phyloP scores from a whole-genome alignment of 2,329 filamentous ascomycete genomes.

The Cordyceps cateniannulata region DNA sequence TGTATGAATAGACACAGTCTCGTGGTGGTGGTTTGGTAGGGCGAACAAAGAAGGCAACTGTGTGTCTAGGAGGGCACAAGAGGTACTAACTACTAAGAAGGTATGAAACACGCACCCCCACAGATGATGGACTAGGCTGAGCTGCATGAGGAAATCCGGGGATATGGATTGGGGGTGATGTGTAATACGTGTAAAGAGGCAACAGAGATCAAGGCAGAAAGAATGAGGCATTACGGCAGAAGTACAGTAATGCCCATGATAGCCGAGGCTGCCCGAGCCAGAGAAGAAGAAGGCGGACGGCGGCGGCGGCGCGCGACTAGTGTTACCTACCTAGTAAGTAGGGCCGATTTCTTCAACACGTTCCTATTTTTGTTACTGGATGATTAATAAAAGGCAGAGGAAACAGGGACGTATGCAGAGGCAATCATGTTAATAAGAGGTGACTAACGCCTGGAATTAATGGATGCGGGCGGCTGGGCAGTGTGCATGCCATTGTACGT shows the following conservation, averaged over 20 bases:
- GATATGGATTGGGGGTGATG: background rate
- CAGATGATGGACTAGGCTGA: background rate
- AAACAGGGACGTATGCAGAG: background rate
- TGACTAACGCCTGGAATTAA: background rate
- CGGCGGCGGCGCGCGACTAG: no score
- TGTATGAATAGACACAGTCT: background rate
- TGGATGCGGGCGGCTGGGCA: background rate
- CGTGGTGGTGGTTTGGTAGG: background rate
- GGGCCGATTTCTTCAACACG: background rate
- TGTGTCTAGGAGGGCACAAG: no score
- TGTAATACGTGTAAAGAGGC: no score
- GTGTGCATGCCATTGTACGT: conserved; percentile 5
- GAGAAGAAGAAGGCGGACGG: background rate
- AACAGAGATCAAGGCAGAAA: background rate
- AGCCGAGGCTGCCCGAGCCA: background rate
- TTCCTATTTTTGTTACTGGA: background rate
- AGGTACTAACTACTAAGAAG: no score
- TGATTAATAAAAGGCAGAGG: background rate
- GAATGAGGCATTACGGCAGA: background rate
- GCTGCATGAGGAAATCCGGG: background rate
- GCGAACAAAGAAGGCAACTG: background rate
- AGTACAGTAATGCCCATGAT: background rate
- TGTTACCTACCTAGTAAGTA: no score
- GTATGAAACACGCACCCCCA: background rate
- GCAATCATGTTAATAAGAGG: background rate